A percentile compares a stretch with the other conserved stretches of the same genome.
phyloP scores from a whole-genome alignment of 768 basidiomycete genomes.

The Suillus alpinus region DNA sequence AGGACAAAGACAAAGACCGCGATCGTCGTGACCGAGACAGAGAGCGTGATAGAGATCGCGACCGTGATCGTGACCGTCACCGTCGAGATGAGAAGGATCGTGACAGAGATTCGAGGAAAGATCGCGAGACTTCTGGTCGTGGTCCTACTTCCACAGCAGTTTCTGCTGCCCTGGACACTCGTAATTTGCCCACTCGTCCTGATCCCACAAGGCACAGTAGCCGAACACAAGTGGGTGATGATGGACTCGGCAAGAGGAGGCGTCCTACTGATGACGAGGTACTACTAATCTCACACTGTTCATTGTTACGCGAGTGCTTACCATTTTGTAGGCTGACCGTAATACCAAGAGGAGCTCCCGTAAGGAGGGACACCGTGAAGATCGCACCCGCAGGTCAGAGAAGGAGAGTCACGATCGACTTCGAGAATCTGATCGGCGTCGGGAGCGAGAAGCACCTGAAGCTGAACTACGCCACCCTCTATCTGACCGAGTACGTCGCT shows the following conservation, averaged over 20 bases:
- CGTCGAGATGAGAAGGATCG: slow-evolving; percentile 63
- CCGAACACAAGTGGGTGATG: slow-evolving; percentile 49
- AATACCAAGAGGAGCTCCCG: slow-evolving; percentile 79
- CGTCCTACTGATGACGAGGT: slow-evolving; percentile 74
- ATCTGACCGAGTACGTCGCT: slow-evolving; percentile 59
- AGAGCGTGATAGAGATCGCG: slow-evolving; percentile 49
- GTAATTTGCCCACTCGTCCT: slow-evolving; percentile 55
- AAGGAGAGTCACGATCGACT: slow-evolving; percentile 67
- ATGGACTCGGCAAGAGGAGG: slow-evolving; percentile 70
- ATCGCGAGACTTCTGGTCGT: slow-evolving; percentile 45
- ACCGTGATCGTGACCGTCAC: slow-evolving; percentile 44
- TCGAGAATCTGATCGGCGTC: slow-evolving; percentile 66
- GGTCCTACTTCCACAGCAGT: slow-evolving; percentile 30
- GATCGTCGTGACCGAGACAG: slow-evolving; percentile 40
- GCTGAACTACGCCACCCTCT: slow-evolving; percentile 44
- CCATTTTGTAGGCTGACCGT: slow-evolving; percentile 56
- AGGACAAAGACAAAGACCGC: slow-evolving; percentile 38
- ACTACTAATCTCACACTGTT: slow-evolving; percentile 34
- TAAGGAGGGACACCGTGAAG: slow-evolving; percentile 75
- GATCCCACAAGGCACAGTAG: slow-evolving; percentile 56
- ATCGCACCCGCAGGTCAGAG: slow-evolving; percentile 64
- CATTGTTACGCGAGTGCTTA: slow-evolving; percentile 11
- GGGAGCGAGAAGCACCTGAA: slow-evolving; percentile 58
- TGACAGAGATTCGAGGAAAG: slow-evolving; percentile 61
- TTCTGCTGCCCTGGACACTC: slow-evolving; percentile 45